phyloP scores from a whole-genome alignment of 1,284 basidiomycete genomes.

The Malassezia cuniculi region DNA sequence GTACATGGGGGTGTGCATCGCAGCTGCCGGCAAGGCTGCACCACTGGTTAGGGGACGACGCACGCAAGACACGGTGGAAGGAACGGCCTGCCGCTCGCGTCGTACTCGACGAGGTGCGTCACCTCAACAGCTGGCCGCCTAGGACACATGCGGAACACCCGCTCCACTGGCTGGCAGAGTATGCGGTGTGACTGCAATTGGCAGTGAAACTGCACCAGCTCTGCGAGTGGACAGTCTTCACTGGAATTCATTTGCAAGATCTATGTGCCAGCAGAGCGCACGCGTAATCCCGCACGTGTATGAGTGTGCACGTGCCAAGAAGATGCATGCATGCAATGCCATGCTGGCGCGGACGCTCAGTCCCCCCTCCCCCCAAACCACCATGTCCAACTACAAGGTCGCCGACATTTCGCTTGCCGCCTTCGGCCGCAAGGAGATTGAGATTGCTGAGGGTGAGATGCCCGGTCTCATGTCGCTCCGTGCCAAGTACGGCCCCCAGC shows the following conservation, averaged over 20 bases:
- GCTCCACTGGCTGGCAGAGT: slow-evolving; percentile 28
- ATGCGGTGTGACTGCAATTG: slow-evolving; percentile 18
- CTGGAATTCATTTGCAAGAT: too few species aligned
- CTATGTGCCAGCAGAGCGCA: too few species aligned
- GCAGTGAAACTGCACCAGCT: slow-evolving; percentile 28
- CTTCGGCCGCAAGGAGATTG: slow-evolving; percentile 93
- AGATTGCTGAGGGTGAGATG: slow-evolving; percentile 65
- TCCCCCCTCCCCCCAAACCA: slow-evolving; percentile 5
- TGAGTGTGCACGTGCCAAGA: too few species aligned
- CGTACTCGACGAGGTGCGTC: slow-evolving; percentile 29
- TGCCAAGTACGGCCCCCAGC: slow-evolving; percentile 58
- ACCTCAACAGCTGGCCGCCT: slow-evolving; percentile 28
- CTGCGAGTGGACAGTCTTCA: slow-evolving; percentile 22
- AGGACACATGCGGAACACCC: slow-evolving; percentile 23
- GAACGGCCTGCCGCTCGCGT: slow-evolving; percentile 17
- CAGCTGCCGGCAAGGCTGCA: too few species aligned
- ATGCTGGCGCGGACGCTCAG: too few species aligned
- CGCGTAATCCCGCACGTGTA: too few species aligned
- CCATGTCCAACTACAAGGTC: slow-evolving; percentile 43
- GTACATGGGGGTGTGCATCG: too few species aligned
- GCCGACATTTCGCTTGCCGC: slow-evolving; percentile 87
- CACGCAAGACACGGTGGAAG: slow-evolving; percentile 20
- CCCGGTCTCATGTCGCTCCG: slow-evolving; percentile 43
- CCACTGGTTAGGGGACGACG: too few species aligned
- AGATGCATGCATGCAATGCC: too few species aligned